phyloP scores from a whole-genome alignment of 2,329 filamentous ascomycete genomes.

The Cytospora schulzeri region DNA sequence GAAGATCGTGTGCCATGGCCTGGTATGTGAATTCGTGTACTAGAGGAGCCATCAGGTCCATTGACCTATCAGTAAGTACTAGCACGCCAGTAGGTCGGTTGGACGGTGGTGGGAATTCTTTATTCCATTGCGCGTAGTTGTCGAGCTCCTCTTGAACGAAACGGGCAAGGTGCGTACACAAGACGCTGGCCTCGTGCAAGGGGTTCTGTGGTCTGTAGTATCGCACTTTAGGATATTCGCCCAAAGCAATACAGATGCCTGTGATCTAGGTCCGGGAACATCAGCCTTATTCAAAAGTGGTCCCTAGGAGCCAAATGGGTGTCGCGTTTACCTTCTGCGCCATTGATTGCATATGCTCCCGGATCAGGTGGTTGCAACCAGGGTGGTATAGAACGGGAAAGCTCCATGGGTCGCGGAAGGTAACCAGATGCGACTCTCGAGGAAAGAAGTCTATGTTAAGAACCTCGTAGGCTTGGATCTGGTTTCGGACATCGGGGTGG shows the following conservation, averaged over 20 bases:
- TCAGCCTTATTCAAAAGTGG: constrained; percentile 24
- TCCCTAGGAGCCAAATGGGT: not conserved
- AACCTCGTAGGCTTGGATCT: constrained; percentile 79
- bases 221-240: constrained; percentile 89
- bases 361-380: constrained; percentile 80
- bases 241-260: constrained; percentile 85
- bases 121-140: constrained; percentile 80
- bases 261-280: constrained; percentile 61
- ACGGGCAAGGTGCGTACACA: constrained; percentile 84
- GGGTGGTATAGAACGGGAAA: constrained; percentile 93
- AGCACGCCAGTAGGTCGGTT: constrained; percentile 79
- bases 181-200: constrained; percentile 81
- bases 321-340: constrained; percentile 75
- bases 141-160: constrained; percentile 93
- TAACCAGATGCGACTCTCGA: constrained; percentile 86
- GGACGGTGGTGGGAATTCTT: constrained; percentile 79
- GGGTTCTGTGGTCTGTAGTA: constrained; percentile 80
- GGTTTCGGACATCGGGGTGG: constrained; percentile 67
- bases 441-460: constrained; percentile 89
- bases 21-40: constrained; percentile 98
- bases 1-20: constrained; percentile 92
- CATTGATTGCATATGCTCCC: constrained; percentile 78
- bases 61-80: constrained; percentile 85
- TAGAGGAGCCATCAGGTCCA: constrained; percentile 87
- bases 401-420: constrained; percentile 93